Evolutionary conservation across 2,329 filamentous ascomycete species (phyloP).

Genomic region (Fusarium miscanthi): DNA sequence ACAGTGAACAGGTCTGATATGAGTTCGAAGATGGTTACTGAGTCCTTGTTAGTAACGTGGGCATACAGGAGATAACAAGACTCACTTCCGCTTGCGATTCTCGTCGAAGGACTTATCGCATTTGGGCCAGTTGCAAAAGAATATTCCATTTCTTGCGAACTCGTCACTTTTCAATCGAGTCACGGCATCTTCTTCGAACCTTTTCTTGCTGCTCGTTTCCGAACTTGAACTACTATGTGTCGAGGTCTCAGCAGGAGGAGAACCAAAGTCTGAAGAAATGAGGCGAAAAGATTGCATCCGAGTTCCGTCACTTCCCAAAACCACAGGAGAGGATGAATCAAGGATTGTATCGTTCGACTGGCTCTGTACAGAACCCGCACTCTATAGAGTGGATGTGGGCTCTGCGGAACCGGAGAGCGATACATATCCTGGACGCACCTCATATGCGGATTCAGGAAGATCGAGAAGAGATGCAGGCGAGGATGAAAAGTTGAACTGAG

Average conservation of each 20-base stretch:
- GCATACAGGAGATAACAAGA: too few relatives aligned
- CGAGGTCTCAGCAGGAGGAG: not conserved
- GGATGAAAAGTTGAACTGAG: not conserved
- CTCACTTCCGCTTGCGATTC: constrained; percentile 31
- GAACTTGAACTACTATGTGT: constrained; percentile 3
- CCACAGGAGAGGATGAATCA: not conserved
- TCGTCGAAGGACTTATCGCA: constrained; percentile 12
- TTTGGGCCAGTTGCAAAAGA: constrained; percentile 11
- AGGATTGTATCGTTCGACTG: not conserved
- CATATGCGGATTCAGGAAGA: not conserved
- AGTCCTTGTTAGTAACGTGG: not conserved
- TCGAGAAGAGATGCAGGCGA: not conserved
- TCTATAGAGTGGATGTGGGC: constrained; percentile 29
- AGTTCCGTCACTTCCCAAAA: not conserved
- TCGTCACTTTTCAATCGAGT: constrained; percentile 30
- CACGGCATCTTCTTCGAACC: constrained; percentile 22
- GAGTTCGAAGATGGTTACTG: constrained; percentile 39
- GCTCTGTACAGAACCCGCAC: not conserved
- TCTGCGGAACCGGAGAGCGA: constrained; percentile 5
- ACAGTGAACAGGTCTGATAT: constrained; percentile 35
- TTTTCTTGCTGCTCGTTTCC: not conserved
- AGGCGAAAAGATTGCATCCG: not conserved
- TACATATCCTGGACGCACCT: not conserved
- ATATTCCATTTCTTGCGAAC: constrained; percentile 26
- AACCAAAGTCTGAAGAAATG: not conserved